Evolutionary conservation across 1,284 basidiomycete species (phyloP).

Genomic region (Cutaneotrichosporon curvatum): DNA sequence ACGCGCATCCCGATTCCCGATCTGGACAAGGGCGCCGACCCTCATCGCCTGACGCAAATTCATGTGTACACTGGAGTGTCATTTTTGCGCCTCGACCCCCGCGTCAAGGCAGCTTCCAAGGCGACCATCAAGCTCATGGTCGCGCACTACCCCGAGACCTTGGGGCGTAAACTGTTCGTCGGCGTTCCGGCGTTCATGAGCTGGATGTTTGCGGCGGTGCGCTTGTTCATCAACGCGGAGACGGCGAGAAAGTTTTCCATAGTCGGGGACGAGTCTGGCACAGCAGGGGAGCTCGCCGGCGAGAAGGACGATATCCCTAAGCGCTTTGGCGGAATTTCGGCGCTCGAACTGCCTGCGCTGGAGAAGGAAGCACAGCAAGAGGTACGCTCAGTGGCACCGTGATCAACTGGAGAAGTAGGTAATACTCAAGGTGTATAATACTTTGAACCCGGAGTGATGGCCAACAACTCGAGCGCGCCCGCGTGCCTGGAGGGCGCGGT

Average conservation of each 20-base stretch:
- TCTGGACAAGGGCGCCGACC: slow-evolving; percentile 13
- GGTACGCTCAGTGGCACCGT: too few species aligned
- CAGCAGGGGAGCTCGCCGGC: slow-evolving; percentile 19
- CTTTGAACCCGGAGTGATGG: too few species aligned
- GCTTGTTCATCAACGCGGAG: slow-evolving; percentile 20
- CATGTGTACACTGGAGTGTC: slow-evolving; percentile 25
- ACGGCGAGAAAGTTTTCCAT: slow-evolving; percentile 26
- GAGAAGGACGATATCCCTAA: slow-evolving; percentile 16
- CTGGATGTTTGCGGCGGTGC: slow-evolving; percentile 24
- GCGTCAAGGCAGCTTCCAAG: slow-evolving; percentile 23
- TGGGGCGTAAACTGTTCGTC: slow-evolving; percentile 26
- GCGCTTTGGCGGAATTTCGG: slow-evolving; percentile 19
- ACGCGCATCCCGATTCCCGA: slow-evolving; percentile 20
- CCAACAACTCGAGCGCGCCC: too few species aligned
- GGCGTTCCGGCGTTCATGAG: slow-evolving; percentile 25
- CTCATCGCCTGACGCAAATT: slow-evolving; percentile 24
- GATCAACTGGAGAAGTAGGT: too few species aligned
- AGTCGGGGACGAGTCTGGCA: slow-evolving; percentile 15
- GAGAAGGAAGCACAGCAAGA: background rate
- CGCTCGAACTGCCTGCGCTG: slow-evolving; percentile 11
- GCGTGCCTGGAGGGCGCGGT: too few species aligned
- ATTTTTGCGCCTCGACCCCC: slow-evolving; percentile 24
- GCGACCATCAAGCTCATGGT: slow-evolving; percentile 22
- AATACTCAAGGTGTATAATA: too few species aligned
- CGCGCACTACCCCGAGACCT: slow-evolving; percentile 26